Base-by-base conservation (phyloP, 1,284 basidiomycete species). In the Stygiomarasmius scandens region DNA sequence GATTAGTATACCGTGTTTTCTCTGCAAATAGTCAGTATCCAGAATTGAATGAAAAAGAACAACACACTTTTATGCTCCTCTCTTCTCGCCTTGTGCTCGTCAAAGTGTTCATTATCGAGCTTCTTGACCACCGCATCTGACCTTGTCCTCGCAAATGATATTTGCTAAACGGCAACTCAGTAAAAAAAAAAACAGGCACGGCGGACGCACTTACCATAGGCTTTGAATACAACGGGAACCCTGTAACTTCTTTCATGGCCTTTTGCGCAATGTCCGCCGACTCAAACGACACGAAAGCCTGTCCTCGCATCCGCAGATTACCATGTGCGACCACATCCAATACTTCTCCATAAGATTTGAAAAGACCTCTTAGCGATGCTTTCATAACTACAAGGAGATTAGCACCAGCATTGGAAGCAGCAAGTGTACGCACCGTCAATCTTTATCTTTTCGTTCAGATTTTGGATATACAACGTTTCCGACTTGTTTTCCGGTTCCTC, bases 401-500 rank as follows among this genome's bases (percentile, higher is more conserved):
- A 52, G 34, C 61, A 51, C 22, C 55, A 62, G 16, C 3, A 48
- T 29, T 6, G 25, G 10, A 32, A 48, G 48, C 56, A 57, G n/a
- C 43, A 36, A 55, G 47, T 22, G 54, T 16, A 71, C 79, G 59
- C 58, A 93, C 92, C 87, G 63, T 87, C 85, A 55, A 95, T 80
- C 74, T 93, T 93, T 64, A 99, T 93, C 77, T 93, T 95, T 78
- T 99, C 96, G 73, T 99, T 98, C 68, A 99, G 77, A 74, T 99
- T 99, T 74, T 98, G 93, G 66, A 98, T 89, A 72, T 98, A 99
- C 43, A 99, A 79, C 16, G 96, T 98, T 74, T 96, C 93, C 48
- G 87, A 85, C 34, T 80, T 79, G 61, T 74, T 59, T 64, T 87
- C 84, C 19, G 74, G 68, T 54, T 79, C 62, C 44, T 72, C 57